Base-by-base conservation (phyloP, 306 rosid genomes). In the Oxytropis ochrocephala region DNA sequence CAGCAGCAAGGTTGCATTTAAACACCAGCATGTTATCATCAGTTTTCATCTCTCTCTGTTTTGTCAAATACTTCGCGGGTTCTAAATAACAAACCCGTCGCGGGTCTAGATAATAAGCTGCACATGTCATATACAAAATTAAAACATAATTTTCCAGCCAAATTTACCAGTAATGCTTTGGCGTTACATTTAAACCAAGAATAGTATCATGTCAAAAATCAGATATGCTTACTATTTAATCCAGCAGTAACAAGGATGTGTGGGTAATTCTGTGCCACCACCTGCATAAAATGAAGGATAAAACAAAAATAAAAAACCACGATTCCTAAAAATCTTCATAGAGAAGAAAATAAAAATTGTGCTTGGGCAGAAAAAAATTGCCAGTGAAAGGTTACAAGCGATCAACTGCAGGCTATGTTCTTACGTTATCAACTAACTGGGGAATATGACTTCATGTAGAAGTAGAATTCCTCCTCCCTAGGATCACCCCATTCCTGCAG, bases 401-500 rank as follows among this genome's bases (percentile, higher is more conserved):
- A 76, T 38, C 48, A 77, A 29, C 49, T 43, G 58, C 17, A 57
- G 42, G 49, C 44, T 53, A 75, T 59, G 70, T 79, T 75, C 98
- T 80, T 82, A 90, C 97, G 63, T 93, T 90, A 79, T 93, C 98
- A 74, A 93, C 91, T 0, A n/a, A n/a, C n/a, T n/a, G 96, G 97
- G 67, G 98, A 93, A 86, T 93, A 90, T 73, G 97, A 93, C 78
- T 93, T 93, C 94, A 93, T 92, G 84, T 90, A 93, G 79, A 86
- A 82, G 88, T 93, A 93, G 79, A 88, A 90, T 44, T 93, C 96
- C 77, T 92, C 91, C 85, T 85, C 85, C 75, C 93, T 83, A 11
- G 97, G 98, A 65, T 93, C 98, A 64, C 98, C 98, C 98, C 98
- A 93, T 79, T 93, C 97, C 98, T 93, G 89, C 83, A 81, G 14